Evolutionary conservation across 371 early-diverging fungal species (phyloP), one percentile per base, ranked within the genome.

Genomic region (Rhizopus sp.): DNA sequence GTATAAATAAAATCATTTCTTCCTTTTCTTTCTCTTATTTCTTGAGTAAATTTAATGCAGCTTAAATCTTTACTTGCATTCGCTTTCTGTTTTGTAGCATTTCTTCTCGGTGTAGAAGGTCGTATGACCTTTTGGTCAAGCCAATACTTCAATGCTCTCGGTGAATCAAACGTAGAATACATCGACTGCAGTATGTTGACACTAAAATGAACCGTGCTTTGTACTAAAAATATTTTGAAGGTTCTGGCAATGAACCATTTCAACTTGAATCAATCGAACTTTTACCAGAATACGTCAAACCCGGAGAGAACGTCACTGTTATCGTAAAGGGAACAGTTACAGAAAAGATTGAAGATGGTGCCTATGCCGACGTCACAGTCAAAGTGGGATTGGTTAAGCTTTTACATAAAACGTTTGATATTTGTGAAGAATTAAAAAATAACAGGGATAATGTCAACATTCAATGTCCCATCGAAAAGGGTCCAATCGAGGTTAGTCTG

Each of bases 401-500:
- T 3, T 10, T 66, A 23, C 41, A 39, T 10, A 66, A 57, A 44
- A 49, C 2, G 1, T 66, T 66, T 40, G 66, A 66, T 42, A 52
- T 65, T 13, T 65, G 65, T 12, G 32, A 57, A 0, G 61, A 60
- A 13, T 51, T 65, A 1, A 30, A 53, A 1, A 57, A 65, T 2
- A 42, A 60, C 37, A 50, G 60, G 15, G 60, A 65, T 12, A 52
- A 65, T 10, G 61, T 65, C 0, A 46, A 51, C 4, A 16, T 65
- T 7, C 65, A 65, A 60, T 65, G 65, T 32, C 60, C 60, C 32
- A 60, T 65, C 17, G 10, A 60, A 35, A 3, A 57, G 6, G 65
- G 65, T 9, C 9, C 52, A 4, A 29, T 60, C 3, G 44, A 15
- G 10, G 65, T 65, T 48, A 46, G 23, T 23, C 23, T 23, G 2